Evolutionary conservation across 2,329 filamentous ascomycete species (phyloP), one percentile per base, ranked within the genome.

Genomic region (Paramyrothecium roridum): DNA sequence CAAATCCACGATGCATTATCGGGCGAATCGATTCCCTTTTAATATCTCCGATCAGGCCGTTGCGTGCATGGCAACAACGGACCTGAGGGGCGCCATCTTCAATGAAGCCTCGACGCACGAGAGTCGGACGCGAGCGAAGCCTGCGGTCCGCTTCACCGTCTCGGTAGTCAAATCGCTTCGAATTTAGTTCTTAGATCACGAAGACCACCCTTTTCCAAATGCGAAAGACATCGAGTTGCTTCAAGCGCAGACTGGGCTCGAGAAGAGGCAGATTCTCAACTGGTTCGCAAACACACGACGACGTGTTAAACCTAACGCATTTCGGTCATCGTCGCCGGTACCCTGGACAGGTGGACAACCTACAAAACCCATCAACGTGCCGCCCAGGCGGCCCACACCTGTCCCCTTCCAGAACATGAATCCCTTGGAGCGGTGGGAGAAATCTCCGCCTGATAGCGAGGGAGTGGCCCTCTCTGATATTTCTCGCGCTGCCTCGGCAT

Each of bases 251-350:
- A 95, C 90, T 1, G 89, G 90, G 6, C 79, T 96, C 37, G 90
- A 83, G 64, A 82, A 88, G 62, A 87, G 80, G 17, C 91, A 96
- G 67, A 91, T 95, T 59, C 85, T 85, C 17, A 95, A 93, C 68
- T 95, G 90, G 91, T 83, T 95, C 49, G 90, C 90, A 55, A 96
- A 95, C 70, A 89, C 90, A 54, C 83, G 91, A 50, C 83, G 91
- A 56, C 81, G 90, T 59, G 84, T 87, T 61, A 95, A 93, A 74
- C 83, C 86, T 54, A 82, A 46, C 76, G 84, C 61, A 82, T 81
- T 51, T 80, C 88, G 7, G 86, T 89, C n/a, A 16, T 16, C 37
- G 13, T 43, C 1, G 81, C 85, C 60, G 34, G 30, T 37, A 16
- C 26, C 12, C 10, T 22, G 11, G 52, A 50, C 3, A 16, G 20